A percentile compares a stretch with the other conserved stretches of the same genome.
Evolutionary conservation across 495 filamentous ascomycete genomes (phyloP).

Genomic region (Penicillium malachiteum): DNA sequence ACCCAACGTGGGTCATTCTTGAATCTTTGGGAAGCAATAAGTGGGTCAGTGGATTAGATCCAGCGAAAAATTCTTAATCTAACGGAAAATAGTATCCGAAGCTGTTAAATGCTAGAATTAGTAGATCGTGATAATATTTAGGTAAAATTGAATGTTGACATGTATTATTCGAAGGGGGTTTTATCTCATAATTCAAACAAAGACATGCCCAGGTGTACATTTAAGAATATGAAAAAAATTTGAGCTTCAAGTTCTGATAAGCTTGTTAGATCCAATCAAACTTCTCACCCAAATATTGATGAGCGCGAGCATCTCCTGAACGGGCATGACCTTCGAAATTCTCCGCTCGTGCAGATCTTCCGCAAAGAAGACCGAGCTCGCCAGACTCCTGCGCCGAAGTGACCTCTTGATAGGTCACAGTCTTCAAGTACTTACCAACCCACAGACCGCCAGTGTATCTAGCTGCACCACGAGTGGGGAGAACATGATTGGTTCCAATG

Average conservation of each 20-base stretch:
- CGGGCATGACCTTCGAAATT: slow-evolving; percentile 54
- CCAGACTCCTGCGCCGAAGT: slow-evolving; percentile 42
- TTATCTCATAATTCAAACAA: not conserved
- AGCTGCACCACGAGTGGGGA: slow-evolving; percentile 49
- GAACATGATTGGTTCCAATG: slow-evolving; percentile 56
- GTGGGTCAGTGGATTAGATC: not conserved
- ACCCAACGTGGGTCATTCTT: too few relatives aligned
- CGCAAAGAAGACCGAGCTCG: slow-evolving; percentile 51
- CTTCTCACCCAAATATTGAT: slow-evolving; percentile 40
- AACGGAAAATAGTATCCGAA: not conserved
- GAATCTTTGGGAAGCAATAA: not conserved
- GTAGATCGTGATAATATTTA: not conserved
- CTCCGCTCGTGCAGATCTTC: slow-evolving; percentile 50
- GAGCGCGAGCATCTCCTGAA: slow-evolving; percentile 47
- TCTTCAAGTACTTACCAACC: slow-evolving; percentile 54
- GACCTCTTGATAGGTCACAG: slow-evolving; percentile 55
- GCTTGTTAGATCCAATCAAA: slow-evolving; percentile 41
- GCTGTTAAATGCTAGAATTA: not conserved
- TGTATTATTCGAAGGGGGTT: too few relatives aligned
- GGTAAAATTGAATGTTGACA: too few relatives aligned
- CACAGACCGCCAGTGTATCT: slow-evolving; percentile 51
- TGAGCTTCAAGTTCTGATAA: slow-evolving; percentile 1
- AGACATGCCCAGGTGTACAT: not conserved
- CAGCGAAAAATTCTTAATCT: not conserved
- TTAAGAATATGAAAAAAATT: not conserved